These are phyloP conservation scores for Astragalus glycyphyllos DNA, from an alignment of 306 rosid species.

Conservation along the genomic window DNA sequence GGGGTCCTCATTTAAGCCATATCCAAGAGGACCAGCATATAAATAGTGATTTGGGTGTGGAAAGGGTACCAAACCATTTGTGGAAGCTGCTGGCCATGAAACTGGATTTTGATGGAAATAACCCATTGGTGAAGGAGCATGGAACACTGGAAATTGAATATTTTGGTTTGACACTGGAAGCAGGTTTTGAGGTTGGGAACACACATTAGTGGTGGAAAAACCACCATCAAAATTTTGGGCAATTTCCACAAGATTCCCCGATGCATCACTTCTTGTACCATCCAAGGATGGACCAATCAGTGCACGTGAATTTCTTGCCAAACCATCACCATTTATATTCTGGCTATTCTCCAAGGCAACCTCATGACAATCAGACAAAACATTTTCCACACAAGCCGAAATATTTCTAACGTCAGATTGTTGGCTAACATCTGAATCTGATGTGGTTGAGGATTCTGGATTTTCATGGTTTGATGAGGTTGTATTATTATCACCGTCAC, in stretches of 20 bases:
- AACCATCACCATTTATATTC: slow-evolving; percentile 48
- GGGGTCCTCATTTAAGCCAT: slow-evolving; percentile 78
- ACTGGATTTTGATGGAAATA: slow-evolving; percentile 88
- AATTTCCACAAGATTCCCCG: slow-evolving; percentile 46
- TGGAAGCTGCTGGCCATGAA: slow-evolving; percentile 80
- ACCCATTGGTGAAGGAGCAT: slow-evolving; percentile 73
- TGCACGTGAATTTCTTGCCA: slow-evolving; percentile 45
- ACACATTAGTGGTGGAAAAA: slow-evolving; percentile 57
- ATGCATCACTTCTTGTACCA: slow-evolving; percentile 51
- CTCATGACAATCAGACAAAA: slow-evolving; percentile 58
- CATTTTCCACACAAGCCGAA: slow-evolving; percentile 53
- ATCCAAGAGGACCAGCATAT: slow-evolving; percentile 82
- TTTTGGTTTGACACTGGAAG: slow-evolving; percentile 65
- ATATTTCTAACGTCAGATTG: slow-evolving; percentile 76
- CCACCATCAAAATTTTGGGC: slow-evolving; percentile 58
- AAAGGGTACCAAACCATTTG: slow-evolving; percentile 72
- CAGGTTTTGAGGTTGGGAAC: slow-evolving; percentile 67
- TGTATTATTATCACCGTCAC: slow-evolving; percentile 89
- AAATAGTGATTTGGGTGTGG: slow-evolving; percentile 73
- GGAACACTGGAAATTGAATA: slow-evolving; percentile 76
- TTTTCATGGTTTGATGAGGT: slow-evolving; percentile 75
- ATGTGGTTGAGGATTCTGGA: slow-evolving; percentile 80
- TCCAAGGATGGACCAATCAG: slow-evolving; percentile 44
- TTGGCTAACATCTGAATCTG: slow-evolving; percentile 90
- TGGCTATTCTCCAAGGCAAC: slow-evolving; percentile 50